These are phyloP conservation scores for Candida buenavistaensis DNA, from an alignment of 1,139 yeast genomes.

Conservation along the genomic window DNA sequence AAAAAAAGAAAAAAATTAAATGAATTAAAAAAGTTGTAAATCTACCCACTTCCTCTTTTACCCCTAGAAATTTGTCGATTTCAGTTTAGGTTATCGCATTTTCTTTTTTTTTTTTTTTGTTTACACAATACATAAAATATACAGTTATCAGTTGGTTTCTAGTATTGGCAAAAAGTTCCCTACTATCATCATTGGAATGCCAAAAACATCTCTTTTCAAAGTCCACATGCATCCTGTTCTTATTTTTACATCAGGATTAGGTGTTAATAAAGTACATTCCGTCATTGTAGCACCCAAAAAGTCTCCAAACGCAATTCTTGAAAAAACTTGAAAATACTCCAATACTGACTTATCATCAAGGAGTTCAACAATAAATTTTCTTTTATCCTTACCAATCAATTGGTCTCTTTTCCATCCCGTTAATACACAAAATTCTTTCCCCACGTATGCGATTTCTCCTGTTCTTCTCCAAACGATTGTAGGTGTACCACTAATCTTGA, in stretches of 20 bases:
- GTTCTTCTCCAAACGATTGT: slow-evolving; percentile 95
- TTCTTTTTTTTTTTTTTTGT: not conserved
- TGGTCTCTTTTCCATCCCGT: slow-evolving; percentile 87
- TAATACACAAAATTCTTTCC: slow-evolving; percentile 83
- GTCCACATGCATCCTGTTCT: slow-evolving; percentile 90
- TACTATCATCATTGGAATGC: slow-evolving; percentile 84
- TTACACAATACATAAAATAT: not conserved
- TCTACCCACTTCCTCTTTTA: too few species aligned
- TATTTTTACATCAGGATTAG: slow-evolving; percentile 48
- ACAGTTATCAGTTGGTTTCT: not conserved
- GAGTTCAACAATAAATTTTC: slow-evolving; percentile 81
- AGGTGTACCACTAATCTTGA: slow-evolving; percentile 86
- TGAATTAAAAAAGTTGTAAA: too few species aligned
- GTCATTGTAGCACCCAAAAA: slow-evolving; percentile 89
- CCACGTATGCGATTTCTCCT: slow-evolving; percentile 92
- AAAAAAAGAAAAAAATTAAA: too few species aligned
- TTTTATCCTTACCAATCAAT: slow-evolving; percentile 48
- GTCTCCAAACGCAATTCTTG: slow-evolving; percentile 88
- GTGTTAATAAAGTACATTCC: slow-evolving; percentile 73
- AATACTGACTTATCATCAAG: slow-evolving; percentile 86
- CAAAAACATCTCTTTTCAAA: slow-evolving; percentile 63
- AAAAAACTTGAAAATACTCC: slow-evolving; percentile 83
- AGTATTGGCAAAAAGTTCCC: slow-evolving; percentile 84
- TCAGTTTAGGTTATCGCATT: not conserved
- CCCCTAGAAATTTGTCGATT: slow-evolving; percentile 1